These are phyloP conservation scores for Aspergillus affinis DNA, from an alignment of 495 filamentous ascomycete species.

Conservation along the genomic window DNA sequence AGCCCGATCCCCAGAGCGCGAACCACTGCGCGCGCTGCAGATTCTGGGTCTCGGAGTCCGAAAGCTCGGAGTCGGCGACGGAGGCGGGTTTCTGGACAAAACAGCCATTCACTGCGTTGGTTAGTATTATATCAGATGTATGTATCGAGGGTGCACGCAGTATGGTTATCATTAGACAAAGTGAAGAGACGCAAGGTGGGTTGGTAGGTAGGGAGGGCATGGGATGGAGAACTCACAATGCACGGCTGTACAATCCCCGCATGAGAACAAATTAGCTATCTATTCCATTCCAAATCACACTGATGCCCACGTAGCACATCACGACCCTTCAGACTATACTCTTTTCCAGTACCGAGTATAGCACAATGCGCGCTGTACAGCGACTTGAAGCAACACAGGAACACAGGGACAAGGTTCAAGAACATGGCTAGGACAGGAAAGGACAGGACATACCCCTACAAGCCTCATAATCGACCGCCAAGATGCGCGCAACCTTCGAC, in stretches of 20 bases:
- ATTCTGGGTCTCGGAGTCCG: conserved; percentile 32
- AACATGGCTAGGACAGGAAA: no score
- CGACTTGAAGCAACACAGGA: no score
- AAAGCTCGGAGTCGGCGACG: conserved; percentile 49
- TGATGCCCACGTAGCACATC: background rate
- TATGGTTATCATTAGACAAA: no score
- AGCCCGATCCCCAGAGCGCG: conserved; percentile 42
- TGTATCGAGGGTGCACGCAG: no score
- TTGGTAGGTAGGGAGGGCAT: background rate
- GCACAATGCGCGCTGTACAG: no score
- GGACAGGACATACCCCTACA: conserved; percentile 41
- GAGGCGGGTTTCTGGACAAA: conserved; percentile 57
- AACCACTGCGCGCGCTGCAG: conserved; percentile 37
- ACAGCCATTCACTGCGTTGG: conserved; percentile 30
- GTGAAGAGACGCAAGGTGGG: no score
- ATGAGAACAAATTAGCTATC: background rate
- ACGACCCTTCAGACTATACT: no score
- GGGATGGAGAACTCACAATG: conserved; percentile 26
- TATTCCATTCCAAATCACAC: background rate
- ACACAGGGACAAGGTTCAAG: background rate
- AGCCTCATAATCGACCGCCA: conserved; percentile 39
- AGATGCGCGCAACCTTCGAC: conserved; percentile 42
- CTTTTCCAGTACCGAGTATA: no score
- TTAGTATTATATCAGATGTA: background rate
- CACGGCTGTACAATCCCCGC: conserved; percentile 22